Percentiles rank a stretch among this genome's conserved stretches.
Evolutionary conservation across 2,329 filamentous ascomycete species (phyloP).

Genomic region (Fusarium concolor): DNA sequence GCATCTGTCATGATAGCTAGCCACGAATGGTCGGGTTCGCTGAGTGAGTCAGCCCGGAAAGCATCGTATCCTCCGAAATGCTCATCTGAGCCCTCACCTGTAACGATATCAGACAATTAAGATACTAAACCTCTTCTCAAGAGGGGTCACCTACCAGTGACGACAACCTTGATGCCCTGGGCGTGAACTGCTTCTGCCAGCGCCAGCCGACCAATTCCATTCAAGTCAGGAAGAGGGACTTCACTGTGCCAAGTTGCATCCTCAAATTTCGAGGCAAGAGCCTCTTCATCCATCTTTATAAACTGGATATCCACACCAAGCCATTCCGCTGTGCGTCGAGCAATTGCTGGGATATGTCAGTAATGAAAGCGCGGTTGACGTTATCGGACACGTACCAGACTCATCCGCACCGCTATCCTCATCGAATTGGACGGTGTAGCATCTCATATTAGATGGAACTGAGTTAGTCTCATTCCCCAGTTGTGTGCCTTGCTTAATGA

Average conservation of each 20-base stretch:
- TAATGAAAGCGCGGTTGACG: too few species aligned
- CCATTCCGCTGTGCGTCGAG: neutral
- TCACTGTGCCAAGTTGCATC: constrained; percentile 6
- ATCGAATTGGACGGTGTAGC: constrained; percentile 5
- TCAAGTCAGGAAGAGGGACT: constrained; percentile 2
- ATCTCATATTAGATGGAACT: constrained; percentile 1
- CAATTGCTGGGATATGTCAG: neutral
- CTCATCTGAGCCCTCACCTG: constrained; percentile 3
- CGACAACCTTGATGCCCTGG: neutral
- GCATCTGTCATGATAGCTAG: neutral
- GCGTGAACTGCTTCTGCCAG: constrained; percentile 1
- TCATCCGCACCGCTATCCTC: constrained; percentile 1
- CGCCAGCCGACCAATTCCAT: neutral
- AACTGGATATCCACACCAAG: constrained; percentile 1
- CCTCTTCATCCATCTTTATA: constrained; percentile 9
- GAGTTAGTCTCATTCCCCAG: neutral
- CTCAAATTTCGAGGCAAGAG: neutral
- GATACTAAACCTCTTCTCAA: too few species aligned
- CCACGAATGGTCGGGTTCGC: neutral
- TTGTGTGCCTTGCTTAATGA: constrained; percentile 4
- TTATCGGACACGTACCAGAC: neutral
- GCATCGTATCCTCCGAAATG: constrained; percentile 5
- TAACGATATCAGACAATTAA: accelerated
- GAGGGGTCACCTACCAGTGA: neutral
- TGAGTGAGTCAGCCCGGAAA: neutral